These are phyloP conservation scores for Polysphondylium violaceum DNA, from an alignment of 78 protist genomes.

Conservation along the genomic window DNA sequence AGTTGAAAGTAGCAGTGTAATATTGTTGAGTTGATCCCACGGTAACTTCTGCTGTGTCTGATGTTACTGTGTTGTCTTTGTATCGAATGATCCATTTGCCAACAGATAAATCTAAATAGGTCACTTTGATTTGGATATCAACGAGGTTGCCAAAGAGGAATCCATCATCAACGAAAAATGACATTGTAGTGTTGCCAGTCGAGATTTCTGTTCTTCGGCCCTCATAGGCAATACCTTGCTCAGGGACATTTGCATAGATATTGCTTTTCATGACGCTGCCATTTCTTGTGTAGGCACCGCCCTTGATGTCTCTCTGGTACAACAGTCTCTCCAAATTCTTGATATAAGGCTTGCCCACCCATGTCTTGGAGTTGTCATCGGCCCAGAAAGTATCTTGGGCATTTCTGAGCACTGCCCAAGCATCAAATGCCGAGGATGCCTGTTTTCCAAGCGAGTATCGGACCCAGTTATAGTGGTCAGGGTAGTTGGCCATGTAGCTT, in stretches of 20 bases:
- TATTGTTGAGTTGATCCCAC: not conserved
- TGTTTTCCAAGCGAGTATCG: constrained; percentile 25
- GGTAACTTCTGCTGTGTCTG: not conserved
- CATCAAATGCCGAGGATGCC: constrained; percentile 19
- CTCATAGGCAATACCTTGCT: constrained; percentile 23
- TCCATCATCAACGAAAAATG: constrained; percentile 35
- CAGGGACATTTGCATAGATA: not conserved
- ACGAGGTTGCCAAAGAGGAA: not conserved
- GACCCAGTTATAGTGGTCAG: constrained; percentile 28
- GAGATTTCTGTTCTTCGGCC: constrained; percentile 29
- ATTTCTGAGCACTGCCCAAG: constrained; percentile 42
- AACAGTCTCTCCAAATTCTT: constrained; percentile 41
- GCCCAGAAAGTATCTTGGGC: constrained; percentile 46
- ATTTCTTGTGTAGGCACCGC: constrained; percentile 27
- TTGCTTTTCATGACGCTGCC: not conserved
- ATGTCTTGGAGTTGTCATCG: not conserved
- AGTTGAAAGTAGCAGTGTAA: constrained; percentile 26
- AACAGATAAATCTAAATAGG: constrained; percentile 5
- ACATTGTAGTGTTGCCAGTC: constrained; percentile 21
- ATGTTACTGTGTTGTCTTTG: not conserved
- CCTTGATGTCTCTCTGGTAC: constrained; percentile 9
- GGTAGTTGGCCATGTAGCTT: not conserved
- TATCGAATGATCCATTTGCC: constrained; percentile 5
- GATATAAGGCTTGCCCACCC: constrained; percentile 37
- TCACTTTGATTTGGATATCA: constrained; percentile 30